Base-by-base conservation (phyloP, 495 filamentous ascomycete species). In the Penicillium parvum region DNA sequence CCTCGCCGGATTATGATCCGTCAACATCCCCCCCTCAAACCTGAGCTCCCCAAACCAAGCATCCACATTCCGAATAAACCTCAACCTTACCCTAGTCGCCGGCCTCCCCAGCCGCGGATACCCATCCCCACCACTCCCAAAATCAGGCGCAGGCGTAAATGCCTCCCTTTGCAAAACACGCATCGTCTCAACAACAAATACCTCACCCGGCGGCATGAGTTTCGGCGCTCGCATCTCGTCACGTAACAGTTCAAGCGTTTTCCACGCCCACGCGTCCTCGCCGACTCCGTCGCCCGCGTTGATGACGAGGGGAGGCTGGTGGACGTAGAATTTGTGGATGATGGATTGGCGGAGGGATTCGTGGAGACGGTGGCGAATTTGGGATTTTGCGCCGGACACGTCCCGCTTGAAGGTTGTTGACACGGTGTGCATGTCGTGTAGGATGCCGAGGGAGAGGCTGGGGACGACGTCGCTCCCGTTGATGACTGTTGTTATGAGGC, bases 381-480 rank as follows among this genome's bases (percentile, higher is more conserved):
- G 78, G 1, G 74, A 73, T 51, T 81, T 81, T 7, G 83, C 79
- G 7, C 75, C 77, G 14, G 72, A 74, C 29, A 75, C 74, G 53
- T 90, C 84, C 19, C 73, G 72, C 55, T 88, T 87, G 64, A 90
- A 86, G 3, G 82, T 78, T 0, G 85, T 54, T 0, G 85, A 80
- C 4, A 82, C 76, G 4, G 77, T 77, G 63, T 86, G 85, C 51
- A 90, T 73, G 55, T 90, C 86, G 50, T 87, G 83, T 1, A 90
- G 61, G 6, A 85, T 77, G 9, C 86, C 86, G 3, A 90, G 72
- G 0, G 84, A 88, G 2, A 90, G 75, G 36, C 76, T 78, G 0
- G 86, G 86, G 1, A 90, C 83, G 33, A 89, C 62, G 54, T 90
- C 86, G 49, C 78, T 74, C 15, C 81, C 82, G 52, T 88, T 80